phyloP scores from a whole-genome alignment of 768 basidiomycete genomes.

The Boletus rubescentipes region DNA sequence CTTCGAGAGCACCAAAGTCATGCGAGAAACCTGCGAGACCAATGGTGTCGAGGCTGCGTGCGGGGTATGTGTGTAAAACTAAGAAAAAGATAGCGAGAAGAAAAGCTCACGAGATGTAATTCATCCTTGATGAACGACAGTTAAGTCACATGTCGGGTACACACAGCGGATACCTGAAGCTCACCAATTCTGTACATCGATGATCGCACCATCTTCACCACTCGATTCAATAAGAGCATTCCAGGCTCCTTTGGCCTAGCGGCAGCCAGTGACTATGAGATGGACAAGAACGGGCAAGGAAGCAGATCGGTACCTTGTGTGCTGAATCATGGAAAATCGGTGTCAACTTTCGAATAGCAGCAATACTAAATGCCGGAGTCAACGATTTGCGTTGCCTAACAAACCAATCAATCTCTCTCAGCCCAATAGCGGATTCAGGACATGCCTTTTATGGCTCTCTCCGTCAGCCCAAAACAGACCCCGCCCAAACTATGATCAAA shows the following conservation, averaged over 20 bases:
- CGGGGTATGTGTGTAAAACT: not conserved
- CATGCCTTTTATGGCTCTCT: constrained; percentile 44
- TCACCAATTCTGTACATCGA: constrained; percentile 39
- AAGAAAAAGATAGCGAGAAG: not conserved
- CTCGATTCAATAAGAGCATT: constrained; percentile 25
- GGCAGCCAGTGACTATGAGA: not conserved
- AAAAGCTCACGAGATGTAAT: constrained; percentile 30
- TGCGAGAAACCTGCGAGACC: constrained; percentile 63
- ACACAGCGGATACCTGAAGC: not conserved
- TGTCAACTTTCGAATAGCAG: constrained; percentile 23
- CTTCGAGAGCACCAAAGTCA: constrained; percentile 55
- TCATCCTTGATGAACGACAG: constrained; percentile 28
- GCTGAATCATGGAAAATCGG: constrained; percentile 30
- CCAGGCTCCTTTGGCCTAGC: constrained; percentile 33
- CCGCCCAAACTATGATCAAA: constrained; percentile 21
- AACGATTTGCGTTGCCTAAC: constrained; percentile 27
- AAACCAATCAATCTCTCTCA: not conserved
- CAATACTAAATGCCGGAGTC: constrained; percentile 26
- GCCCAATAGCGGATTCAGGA: not conserved
- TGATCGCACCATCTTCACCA: constrained; percentile 23
- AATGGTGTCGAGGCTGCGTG: constrained; percentile 54
- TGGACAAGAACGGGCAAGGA: not conserved
- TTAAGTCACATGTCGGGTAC: not conserved
- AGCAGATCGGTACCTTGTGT: constrained; percentile 17
- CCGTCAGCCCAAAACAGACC: constrained; percentile 35